Base-by-base conservation (phyloP, 1,139 yeast species). In the Suhomyces wounanorum region DNA sequence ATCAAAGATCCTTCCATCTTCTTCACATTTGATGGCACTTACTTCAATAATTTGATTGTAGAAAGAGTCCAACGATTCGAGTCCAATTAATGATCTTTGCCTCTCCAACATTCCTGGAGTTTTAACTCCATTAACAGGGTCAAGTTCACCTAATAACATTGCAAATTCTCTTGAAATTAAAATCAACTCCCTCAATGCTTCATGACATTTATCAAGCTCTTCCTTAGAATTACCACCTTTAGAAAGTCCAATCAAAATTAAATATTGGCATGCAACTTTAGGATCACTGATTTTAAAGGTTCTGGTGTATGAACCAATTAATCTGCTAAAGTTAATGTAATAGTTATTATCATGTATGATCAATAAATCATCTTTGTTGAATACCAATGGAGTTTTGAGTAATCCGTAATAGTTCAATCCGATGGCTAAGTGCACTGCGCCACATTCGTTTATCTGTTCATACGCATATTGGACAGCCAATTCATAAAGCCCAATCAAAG, bases 341-440 rank as follows among this genome's bases (percentile, higher is more conserved):
- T 72, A 72, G 41, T 70, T 69, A 35, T 74, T 77, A n/a, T 70
- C 67, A 7, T 69, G 64, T 16, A 68, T 60, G 3, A 69, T 57
- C 45, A 75, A 60, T 52, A 79, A 63, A 40, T 72, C 73, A 69
- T 68, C 67, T 55, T 63, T 64, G 16, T 64, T 65, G 40, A 58
- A 61, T 17, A 58, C 55, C 39, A 63, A 61, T 2, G 82, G 70
- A 7, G 85, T 82, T 46, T 82, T 81, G 53, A 91, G 67, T 50
- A 90, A 72, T 0, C 96, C 92, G 63, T 85, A 85, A 65, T 89
- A 87, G 10, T 85, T 83, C 49, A 94, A 76, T 0, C 89, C 91
- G 59, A 94, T 87, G 1, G 96, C 90, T 58, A 91, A 79, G 69
- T 95, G 98, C 13, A 91, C 96, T 1, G 96, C 89, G 64, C 90